Evolutionary conservation across 2,329 filamentous ascomycete species (phyloP).

Genomic region (Penicillium frequentans): DNA sequence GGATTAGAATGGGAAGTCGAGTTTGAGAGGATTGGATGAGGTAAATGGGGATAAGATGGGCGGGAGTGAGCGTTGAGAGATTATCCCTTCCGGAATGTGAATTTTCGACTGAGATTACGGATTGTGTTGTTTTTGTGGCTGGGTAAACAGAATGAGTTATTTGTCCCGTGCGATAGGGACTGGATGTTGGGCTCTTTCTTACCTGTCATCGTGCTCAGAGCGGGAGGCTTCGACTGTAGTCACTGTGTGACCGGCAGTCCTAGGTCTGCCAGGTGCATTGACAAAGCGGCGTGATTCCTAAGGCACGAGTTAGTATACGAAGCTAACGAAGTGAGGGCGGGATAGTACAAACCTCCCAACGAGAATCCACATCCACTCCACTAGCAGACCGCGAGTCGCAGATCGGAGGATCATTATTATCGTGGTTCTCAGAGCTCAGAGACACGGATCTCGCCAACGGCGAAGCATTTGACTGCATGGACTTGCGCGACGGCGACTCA

Average conservation of each 20-base stretch:
- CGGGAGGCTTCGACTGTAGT: constrained; percentile 25
- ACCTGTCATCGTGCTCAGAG: constrained; percentile 36
- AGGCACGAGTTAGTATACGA: constrained; percentile 14
- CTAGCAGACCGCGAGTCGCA: constrained; percentile 35
- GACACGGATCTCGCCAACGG: constrained; percentile 38
- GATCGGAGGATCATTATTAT: constrained; percentile 19
- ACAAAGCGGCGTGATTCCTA: constrained; percentile 36
- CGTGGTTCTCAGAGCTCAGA: constrained; percentile 32
- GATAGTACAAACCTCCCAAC: constrained; percentile 36
- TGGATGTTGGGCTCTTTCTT: constrained; percentile 2
- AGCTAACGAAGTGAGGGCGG: neutral
- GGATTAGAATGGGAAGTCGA: neutral
- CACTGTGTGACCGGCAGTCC: constrained; percentile 30
- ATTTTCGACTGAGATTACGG: constrained; percentile 38
- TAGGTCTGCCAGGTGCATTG: constrained; percentile 30
- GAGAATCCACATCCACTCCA: constrained; percentile 39
- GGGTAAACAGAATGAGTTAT: neutral
- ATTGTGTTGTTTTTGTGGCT: constrained; percentile 34
- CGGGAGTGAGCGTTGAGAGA: neutral
- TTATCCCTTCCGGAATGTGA: constrained; percentile 30
- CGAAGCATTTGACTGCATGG: constrained; percentile 37
- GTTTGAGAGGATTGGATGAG: neutral
- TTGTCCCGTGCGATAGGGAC: neutral
- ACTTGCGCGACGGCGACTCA: constrained; percentile 36
- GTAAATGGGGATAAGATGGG: neutral